phyloP scores from a whole-genome alignment of 1,284 basidiomycete species.

The Cryptococcus sp. region DNA sequence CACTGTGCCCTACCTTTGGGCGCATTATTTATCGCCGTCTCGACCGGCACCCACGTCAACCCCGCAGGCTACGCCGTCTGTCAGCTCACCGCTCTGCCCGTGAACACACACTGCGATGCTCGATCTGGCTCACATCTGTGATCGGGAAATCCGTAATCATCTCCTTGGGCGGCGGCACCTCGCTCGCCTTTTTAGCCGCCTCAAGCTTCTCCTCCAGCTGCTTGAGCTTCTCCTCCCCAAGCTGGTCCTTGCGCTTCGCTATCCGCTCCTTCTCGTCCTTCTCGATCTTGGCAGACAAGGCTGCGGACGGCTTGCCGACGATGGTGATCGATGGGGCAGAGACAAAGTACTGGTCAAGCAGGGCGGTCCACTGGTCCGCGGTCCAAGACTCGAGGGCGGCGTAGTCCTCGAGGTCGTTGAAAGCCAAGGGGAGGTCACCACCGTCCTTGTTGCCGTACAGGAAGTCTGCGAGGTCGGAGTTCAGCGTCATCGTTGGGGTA shows the following conservation, averaged over 20 bases:
- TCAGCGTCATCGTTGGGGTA: slow-evolving; percentile 3
- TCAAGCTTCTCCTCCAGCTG: slow-evolving; percentile 68
- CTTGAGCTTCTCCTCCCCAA: slow-evolving; percentile 79
- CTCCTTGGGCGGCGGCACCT: slow-evolving; percentile 72
- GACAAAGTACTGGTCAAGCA: slow-evolving; percentile 81
- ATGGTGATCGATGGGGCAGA: slow-evolving; percentile 68
- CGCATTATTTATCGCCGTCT: slow-evolving; percentile 55
- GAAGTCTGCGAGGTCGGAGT: slow-evolving; percentile 59
- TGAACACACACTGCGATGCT: background rate
- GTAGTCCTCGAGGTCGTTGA: slow-evolving; percentile 79
- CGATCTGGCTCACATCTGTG: slow-evolving; percentile 58
- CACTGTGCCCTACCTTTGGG: slow-evolving; percentile 18
- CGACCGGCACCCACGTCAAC: slow-evolving; percentile 92
- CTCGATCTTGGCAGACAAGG: slow-evolving; percentile 77
- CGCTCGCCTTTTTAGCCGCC: slow-evolving; percentile 82
- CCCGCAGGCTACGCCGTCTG: slow-evolving; percentile 57
- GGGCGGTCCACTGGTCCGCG: slow-evolving; percentile 68
- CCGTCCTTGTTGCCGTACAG: slow-evolving; percentile 84
- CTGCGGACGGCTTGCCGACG: slow-evolving; percentile 81
- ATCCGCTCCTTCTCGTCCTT: slow-evolving; percentile 76
- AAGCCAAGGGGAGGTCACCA: slow-evolving; percentile 66
- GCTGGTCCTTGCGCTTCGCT: slow-evolving; percentile 62
- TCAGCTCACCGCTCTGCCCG: background rate
- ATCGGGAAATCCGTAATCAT: slow-evolving; percentile 81
- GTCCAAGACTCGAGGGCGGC: slow-evolving; percentile 67